Evolutionary conservation across 495 filamentous ascomycete genomes (phyloP).

Genomic region (Xylaria cubensis): DNA sequence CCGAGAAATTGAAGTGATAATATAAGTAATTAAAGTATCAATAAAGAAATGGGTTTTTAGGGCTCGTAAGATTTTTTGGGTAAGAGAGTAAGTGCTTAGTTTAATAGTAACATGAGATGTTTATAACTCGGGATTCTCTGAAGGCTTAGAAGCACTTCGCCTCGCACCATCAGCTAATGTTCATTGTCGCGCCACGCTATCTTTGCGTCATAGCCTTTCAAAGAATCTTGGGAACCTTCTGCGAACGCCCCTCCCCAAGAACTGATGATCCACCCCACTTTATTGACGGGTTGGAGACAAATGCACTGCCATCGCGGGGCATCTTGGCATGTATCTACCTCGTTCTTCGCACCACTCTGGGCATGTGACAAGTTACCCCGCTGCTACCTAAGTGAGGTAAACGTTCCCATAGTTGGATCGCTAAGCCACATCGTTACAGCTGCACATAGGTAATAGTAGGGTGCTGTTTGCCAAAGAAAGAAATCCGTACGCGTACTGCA

Average conservation of each 20-base stretch:
- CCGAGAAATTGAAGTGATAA: neutral
- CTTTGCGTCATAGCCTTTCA: slow-evolving; percentile 18
- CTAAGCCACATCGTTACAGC: slow-evolving; percentile 5
- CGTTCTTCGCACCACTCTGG: neutral
- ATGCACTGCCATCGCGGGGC: slow-evolving; percentile 15
- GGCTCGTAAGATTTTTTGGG: neutral
- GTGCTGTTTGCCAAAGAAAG: neutral
- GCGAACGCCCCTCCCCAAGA: neutral
- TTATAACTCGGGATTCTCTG: neutral
- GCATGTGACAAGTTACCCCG: slow-evolving; percentile 15
- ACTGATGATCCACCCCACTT: neutral
- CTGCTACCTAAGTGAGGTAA: neutral
- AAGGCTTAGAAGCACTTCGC: slow-evolving; percentile 19
- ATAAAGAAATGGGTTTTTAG: neutral
- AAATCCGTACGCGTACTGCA: neutral
- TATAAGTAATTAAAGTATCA: neutral
- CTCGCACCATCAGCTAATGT: neutral
- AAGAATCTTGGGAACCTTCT: neutral
- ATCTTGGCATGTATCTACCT: slow-evolving; percentile 5
- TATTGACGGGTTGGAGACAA: neutral
- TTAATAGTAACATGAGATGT: neutral
- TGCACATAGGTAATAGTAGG: too few species aligned
- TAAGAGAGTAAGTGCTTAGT: neutral
- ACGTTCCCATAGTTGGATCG: slow-evolving; percentile 4
- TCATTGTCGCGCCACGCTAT: slow-evolving; percentile 7